Evolutionary conservation across 805 yeast species (phyloP), one percentile per base, ranked within the genome.

Genomic region (Nakazawaea populi): DNA sequence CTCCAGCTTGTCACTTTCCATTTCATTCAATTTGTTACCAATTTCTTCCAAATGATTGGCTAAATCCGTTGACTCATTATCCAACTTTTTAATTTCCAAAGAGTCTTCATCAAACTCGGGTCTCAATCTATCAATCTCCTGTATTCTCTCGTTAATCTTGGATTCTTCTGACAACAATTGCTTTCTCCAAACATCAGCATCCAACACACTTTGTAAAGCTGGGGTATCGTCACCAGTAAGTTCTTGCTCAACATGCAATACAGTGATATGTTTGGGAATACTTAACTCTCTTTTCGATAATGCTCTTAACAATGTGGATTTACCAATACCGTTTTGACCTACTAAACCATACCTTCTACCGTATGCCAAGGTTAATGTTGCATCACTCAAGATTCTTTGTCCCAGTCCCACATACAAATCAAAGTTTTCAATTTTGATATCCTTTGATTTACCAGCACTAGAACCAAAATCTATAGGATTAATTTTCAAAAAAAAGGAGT

Each of bases 311-410:
- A 94, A 72, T 0, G 99, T 94, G 42, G 98, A 91, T 68, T 94
- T 94, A 84, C 99, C 99, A 59, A 94, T 91, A 92, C 99, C 99
- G 73, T 94, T 94, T 66, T 91, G 96, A 69, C 99, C 99, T 42
- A 94, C 97, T 48, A 94, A 72, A 81, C 99, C 99, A 60, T 94
- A 94, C 66, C 98, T 82, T 67, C 87, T 89, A 50, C 99, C 99
- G 65, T 85, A 85, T 31, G 96, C 84, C 56, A 94, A 77, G 1
- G 96, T 83, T 57, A 94, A 79, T 28, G 90, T 78, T 30, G 98
- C 85, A 66, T 91, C 95, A 42, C 92, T 82, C 56, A 94, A 76
- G 49, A 94, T 92, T 70, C 99, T 82, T 68, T 87, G 85, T 55
- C 97, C 98, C 52, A 88, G 95, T 54, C 99, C 98, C 54, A 94